Percentiles rank a stretch among this genome's conserved stretches.
Evolutionary conservation across 2,329 filamentous ascomycete genomes (phyloP).

Genomic region (Amphichorda felina): DNA sequence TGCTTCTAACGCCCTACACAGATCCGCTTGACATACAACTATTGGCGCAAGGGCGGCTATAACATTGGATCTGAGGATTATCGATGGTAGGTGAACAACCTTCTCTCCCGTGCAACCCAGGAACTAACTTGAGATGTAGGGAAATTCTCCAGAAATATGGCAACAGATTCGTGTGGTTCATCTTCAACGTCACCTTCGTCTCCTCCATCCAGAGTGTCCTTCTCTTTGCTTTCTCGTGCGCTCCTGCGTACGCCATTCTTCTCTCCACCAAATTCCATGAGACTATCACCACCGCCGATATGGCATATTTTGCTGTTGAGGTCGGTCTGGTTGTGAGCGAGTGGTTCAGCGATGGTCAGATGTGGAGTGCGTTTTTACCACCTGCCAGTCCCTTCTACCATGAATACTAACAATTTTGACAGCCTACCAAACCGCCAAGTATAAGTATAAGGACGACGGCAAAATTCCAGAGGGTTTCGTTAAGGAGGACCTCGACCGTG

Average conservation of each 20-base stretch:
- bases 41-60: constrained; percentile 93
- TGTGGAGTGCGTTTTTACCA: constrained; percentile 54
- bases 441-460: constrained; percentile 58
- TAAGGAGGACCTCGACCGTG: constrained; percentile 72
- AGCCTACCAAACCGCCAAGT: constrained; percentile 76
- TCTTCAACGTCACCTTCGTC: constrained; percentile 88
- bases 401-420: neutral
- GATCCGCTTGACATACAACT: constrained; percentile 85
- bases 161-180: constrained; percentile 55
- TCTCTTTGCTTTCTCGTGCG: constrained; percentile 62
- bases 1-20: constrained; percentile 16
- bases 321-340: constrained; percentile 50
- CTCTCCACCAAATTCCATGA: constrained; percentile 55
- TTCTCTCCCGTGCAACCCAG: neutral
- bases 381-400: neutral
- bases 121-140: constrained; percentile 28
- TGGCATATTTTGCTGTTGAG: constrained; percentile 32
- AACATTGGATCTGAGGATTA: constrained; percentile 86
- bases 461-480: constrained; percentile 55
- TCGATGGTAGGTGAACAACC: constrained; percentile 46
- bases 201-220: constrained; percentile 72
- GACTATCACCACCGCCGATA: constrained; percentile 30
- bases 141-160: constrained; percentile 57
- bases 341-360: constrained; percentile 80
- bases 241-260: constrained; percentile 73